Percentiles rank a stretch among this genome's conserved stretches.
phyloP scores from a whole-genome alignment of 2,329 filamentous ascomycete genomes.

The Cytospora piceicola region DNA sequence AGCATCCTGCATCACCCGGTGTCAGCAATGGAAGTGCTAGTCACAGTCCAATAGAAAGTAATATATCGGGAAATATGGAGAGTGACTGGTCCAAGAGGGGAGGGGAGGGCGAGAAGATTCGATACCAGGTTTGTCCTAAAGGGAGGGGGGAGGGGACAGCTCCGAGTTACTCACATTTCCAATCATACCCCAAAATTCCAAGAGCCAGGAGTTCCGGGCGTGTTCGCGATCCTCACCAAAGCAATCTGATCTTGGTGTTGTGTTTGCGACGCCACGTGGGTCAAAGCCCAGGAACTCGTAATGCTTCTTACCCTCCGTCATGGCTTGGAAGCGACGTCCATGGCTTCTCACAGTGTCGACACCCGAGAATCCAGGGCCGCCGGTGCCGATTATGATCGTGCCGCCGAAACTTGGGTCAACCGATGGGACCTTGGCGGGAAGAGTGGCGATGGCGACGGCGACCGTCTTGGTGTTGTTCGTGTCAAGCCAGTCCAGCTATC shows the following conservation, averaged over 20 bases:
- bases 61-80: neutral
- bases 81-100: no score
- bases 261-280: slow-evolving; percentile 47
- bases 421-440: slow-evolving; percentile 45
- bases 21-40: neutral
- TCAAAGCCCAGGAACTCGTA: slow-evolving; percentile 51
- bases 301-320: slow-evolving; percentile 38
- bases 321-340: slow-evolving; percentile 39
- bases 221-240: slow-evolving; percentile 38
- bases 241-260: slow-evolving; percentile 45
- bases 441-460: slow-evolving; percentile 47
- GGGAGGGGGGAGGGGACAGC: no score
- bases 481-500: slow-evolving; percentile 45
- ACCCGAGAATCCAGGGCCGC: slow-evolving; percentile 50
- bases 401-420: slow-evolving; percentile 47
- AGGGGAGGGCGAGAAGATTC: neutral
- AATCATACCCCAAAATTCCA: slow-evolving; percentile 41
- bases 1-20: slow-evolving; percentile 10
- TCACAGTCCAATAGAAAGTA: no score
- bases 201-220: slow-evolving; percentile 37
- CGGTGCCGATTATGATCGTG: slow-evolving; percentile 49
- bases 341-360: slow-evolving; percentile 36
- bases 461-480: slow-evolving; percentile 38
- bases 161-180: slow-evolving; percentile 27
- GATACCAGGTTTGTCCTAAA: neutral